Conservation (phyloP, 2,329 filamentous ascomycete genomes). For the Sclerotinia nivalis region DNA sequence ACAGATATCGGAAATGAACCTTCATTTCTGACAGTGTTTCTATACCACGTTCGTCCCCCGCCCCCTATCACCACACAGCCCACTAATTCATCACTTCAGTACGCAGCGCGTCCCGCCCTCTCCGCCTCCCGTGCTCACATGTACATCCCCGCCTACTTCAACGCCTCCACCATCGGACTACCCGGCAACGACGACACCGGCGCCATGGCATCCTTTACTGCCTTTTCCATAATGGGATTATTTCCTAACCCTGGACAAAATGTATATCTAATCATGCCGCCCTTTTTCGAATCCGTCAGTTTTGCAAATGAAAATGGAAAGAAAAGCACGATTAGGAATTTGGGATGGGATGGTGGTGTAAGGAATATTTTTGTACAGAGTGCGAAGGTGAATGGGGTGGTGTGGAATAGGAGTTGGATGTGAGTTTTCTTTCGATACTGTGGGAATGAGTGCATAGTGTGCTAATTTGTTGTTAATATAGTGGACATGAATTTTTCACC, state of each 20-base stretch:
- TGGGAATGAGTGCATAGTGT: background rate
- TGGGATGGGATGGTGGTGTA: slow-evolving; percentile 62
- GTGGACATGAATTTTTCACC: slow-evolving; percentile 64
- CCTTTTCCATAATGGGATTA: slow-evolving; percentile 43
- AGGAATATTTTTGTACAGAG: slow-evolving; percentile 63
- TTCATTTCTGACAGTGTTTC: slow-evolving; percentile 63
- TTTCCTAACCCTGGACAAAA: slow-evolving; percentile 70
- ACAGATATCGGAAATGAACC: slow-evolving; percentile 67
- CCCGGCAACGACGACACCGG: slow-evolving; percentile 72
- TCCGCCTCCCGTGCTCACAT: slow-evolving; percentile 56
- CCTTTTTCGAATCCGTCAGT: slow-evolving; percentile 62
- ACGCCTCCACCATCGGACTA: slow-evolving; percentile 57
- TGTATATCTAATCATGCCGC: slow-evolving; percentile 68
- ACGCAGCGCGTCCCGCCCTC: slow-evolving; percentile 55
- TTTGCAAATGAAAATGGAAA: slow-evolving; percentile 60
- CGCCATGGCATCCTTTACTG: slow-evolving; percentile 51
- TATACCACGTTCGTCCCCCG: slow-evolving; percentile 55
- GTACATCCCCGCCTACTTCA: slow-evolving; percentile 66
- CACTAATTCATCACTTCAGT: slow-evolving; percentile 40
- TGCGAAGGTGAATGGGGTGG: slow-evolving; percentile 59
- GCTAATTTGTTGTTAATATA: background rate
- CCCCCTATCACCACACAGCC: background rate
- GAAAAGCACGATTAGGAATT: slow-evolving; percentile 57
- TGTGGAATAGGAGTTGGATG: slow-evolving; percentile 66
- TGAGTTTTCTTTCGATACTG: background rate